phyloP scores from a whole-genome alignment of 2,329 filamentous ascomycete species.

The Chaetoscypha palmicola region DNA sequence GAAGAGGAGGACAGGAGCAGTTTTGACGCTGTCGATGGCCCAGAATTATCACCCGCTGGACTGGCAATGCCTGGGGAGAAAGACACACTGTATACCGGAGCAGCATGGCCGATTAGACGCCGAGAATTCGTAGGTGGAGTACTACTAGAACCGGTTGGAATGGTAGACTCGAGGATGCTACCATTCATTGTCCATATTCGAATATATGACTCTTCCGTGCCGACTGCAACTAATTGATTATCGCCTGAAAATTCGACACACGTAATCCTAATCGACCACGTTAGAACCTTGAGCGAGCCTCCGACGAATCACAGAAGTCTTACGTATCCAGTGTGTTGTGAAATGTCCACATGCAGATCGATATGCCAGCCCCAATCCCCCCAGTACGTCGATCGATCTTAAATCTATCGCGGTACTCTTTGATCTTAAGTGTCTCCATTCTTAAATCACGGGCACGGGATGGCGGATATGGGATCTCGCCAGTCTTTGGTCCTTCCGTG shows the following conservation, averaged over 20 bases:
- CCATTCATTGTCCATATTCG: conserved; percentile 90
- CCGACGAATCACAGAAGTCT: too few species aligned
- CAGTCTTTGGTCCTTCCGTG: conserved; percentile 70
- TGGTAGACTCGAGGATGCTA: conserved; percentile 64
- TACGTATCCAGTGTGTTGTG: conserved; percentile 92
- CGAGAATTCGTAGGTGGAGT: conserved; percentile 64
- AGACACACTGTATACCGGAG: conserved; percentile 78
- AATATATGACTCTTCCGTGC: conserved; percentile 91
- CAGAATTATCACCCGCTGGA: conserved; percentile 17
- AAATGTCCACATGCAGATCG: conserved; percentile 96
- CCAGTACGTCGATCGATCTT: conserved; percentile 78
- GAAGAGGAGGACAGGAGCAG: conserved; percentile 81
- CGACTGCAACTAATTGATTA: conserved; percentile 76
- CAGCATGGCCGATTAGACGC: conserved; percentile 78
- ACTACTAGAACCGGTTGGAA: conserved; percentile 53
- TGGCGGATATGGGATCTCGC: conserved; percentile 78
- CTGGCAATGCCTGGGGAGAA: conserved; percentile 53
- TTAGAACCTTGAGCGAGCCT: too few species aligned
- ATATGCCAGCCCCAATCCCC: conserved; percentile 74
- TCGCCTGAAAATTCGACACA: conserved; percentile 95
- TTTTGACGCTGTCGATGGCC: conserved; percentile 52
- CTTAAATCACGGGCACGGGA: conserved; percentile 84
- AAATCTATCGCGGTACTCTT: conserved; percentile 88
- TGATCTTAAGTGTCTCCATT: conserved; percentile 89
- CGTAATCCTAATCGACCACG: conserved; percentile 67